Conservation (phyloP, 164 flowering plant genomes). For the Stephania yunnanensis region DNA sequence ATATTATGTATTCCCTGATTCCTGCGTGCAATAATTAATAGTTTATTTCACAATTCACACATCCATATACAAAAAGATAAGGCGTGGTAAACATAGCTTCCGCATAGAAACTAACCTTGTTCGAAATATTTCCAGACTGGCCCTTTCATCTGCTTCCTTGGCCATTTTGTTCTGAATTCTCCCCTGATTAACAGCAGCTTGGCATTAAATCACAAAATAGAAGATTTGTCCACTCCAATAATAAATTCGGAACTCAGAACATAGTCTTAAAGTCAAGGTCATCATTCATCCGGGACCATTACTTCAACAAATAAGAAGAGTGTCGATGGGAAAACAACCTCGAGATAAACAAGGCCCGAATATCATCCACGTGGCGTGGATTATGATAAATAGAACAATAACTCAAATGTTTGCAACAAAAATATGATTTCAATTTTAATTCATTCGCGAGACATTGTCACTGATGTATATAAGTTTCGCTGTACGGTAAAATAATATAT, state of each 20-base stretch:
- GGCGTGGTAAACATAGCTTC: background rate
- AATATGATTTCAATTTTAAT: background rate
- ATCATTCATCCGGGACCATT: background rate
- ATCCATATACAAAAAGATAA: background rate
- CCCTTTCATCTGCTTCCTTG: conserved; percentile 69
- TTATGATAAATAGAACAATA: too few species aligned
- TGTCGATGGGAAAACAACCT: background rate
- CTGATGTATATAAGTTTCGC: background rate
- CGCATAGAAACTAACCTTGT: conserved; percentile 44
- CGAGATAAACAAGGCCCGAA: background rate
- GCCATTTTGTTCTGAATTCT: conserved; percentile 43
- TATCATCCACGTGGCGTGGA: background rate
- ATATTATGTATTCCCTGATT: conserved; percentile 68
- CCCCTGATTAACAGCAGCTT: conserved; percentile 40
- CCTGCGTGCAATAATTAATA: conserved; percentile 35
- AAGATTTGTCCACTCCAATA: background rate
- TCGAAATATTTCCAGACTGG: conserved; percentile 74
- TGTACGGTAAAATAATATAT: background rate
- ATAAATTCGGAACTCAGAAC: background rate
- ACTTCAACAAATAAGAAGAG: background rate
- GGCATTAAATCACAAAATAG: background rate
- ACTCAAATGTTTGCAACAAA: background rate
- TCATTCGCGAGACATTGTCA: background rate
- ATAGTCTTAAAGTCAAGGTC: background rate
- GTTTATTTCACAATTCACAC: background rate